Evolutionary conservation across 192 early-diverging fungal species (phyloP).

Genomic region (Obelidium mucronatum): DNA sequence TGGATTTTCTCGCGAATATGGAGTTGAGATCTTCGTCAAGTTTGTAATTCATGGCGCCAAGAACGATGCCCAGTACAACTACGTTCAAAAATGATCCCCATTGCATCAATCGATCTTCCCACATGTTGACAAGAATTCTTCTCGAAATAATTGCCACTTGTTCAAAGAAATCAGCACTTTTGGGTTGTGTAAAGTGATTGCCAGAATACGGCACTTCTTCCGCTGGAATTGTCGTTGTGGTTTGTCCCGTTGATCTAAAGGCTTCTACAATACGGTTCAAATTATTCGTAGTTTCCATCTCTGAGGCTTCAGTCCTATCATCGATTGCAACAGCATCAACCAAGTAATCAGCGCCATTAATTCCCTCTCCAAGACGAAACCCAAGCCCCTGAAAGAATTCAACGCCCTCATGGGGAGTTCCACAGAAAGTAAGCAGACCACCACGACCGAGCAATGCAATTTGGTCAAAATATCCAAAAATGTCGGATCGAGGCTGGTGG

Average conservation of each 20-base stretch:
- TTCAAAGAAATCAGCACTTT: constrained; percentile 34
- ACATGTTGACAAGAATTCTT: constrained; percentile 40
- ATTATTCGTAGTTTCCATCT: constrained; percentile 6
- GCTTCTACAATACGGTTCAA: constrained; percentile 33
- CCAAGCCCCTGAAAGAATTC: constrained; percentile 64
- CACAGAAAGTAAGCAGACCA: constrained; percentile 68
- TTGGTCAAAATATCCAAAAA: constrained; percentile 82
- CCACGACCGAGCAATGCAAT: constrained; percentile 78
- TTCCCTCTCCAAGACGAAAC: constrained; percentile 58
- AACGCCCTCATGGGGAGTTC: constrained; percentile 48
- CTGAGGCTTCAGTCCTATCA: constrained; percentile 35
- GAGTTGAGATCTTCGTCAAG: constrained; percentile 41
- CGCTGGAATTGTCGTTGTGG: neutral
- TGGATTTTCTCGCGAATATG: constrained; percentile 36
- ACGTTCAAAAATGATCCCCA: constrained; percentile 51
- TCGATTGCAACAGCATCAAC: constrained; percentile 59
- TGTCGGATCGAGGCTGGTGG: constrained; percentile 85
- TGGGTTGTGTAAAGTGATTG: neutral
- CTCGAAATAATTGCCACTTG: constrained; percentile 39
- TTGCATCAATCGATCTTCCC: constrained; percentile 44
- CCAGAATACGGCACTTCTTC: neutral
- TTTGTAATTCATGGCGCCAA: constrained; percentile 47
- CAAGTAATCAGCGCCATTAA: constrained; percentile 75
- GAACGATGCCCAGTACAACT: constrained; percentile 34
- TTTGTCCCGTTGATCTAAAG: constrained; percentile 10